Base-by-base conservation (phyloP, 371 early-diverging fungal species). In the Haplosporangium sp. region DNA sequence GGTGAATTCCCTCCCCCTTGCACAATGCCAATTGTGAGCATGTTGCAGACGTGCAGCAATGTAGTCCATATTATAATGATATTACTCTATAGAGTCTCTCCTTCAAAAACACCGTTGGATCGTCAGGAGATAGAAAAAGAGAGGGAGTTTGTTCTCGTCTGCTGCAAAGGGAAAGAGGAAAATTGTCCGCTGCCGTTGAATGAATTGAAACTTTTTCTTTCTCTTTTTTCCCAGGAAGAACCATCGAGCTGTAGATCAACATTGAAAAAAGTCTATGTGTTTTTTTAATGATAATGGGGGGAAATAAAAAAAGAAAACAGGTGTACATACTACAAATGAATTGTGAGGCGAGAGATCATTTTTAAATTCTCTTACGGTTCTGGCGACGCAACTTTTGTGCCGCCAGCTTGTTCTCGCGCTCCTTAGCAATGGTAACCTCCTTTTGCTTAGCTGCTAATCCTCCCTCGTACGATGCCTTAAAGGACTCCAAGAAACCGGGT, bases 401-500 rank as follows among this genome's bases (percentile, higher is more conserved):
- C 8, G 70, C 67, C 53, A 65, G 18, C 70, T 69, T 75, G 55
- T 64, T 68, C 59, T 75, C 75, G 7, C 75, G 59, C 3, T 75
- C 75, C 59, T 69, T 75, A 3, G 63, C 66, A 18, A 59, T 20
- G 8, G 60, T 21, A 42, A 69, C 8, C 45, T 75, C 75, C 45
- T 62, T 69, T 37, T 75, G 66, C 53, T 75, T 75, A 45, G 75
- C 75, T 0, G 75, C 75, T 45, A 75, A 57, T 23, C 70, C 75
- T 10, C 75, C 75, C 53, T 75, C 75, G 45, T 69, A 76, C 6
- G 81, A 67, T 1, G 81, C 69, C 46, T 68, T 72, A 64, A 81
- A 81, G 14, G 69, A 68, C 59, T 81, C 81, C 62, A 74, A 53
- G 54, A 81, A 81, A 11, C 81, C 81, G 14, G 77, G 52, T 47